Evolutionary conservation across 441 rosid species (phyloP).

Genomic region (Croton setiger): DNA sequence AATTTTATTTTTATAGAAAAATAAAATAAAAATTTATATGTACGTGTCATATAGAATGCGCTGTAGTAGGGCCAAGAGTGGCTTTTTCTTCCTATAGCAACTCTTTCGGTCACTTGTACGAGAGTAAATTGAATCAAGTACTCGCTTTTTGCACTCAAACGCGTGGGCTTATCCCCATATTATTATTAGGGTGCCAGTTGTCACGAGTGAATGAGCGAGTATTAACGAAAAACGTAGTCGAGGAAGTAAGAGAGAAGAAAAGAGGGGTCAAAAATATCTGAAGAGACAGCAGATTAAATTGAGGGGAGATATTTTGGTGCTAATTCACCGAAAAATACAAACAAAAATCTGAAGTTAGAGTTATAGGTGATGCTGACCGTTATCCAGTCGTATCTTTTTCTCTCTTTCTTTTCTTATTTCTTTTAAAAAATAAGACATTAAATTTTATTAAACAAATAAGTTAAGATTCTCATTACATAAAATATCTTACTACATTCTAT

Average conservation of each 20-base stretch:
- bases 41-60: constrained; percentile 5
- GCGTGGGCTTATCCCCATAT: neutral
- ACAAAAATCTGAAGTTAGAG: neutral
- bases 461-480: too few relatives aligned
- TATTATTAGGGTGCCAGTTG: too few relatives aligned
- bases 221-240: neutral
- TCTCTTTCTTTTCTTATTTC: too few relatives aligned
- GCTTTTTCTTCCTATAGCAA: neutral
- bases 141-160: constrained; percentile 3
- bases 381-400: constrained; percentile 11
- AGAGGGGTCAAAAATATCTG: constrained; percentile 25
- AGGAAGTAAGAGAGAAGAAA: neutral
- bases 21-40: neutral
- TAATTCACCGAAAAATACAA: neutral
- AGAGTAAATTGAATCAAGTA: neutral
- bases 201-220: constrained; percentile 10
- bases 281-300: neutral
- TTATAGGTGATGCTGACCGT: constrained; percentile 17
- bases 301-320: constrained; percentile 24
- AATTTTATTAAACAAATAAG: too few relatives aligned
- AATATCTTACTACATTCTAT: too few relatives aligned
- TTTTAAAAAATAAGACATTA: too few relatives aligned
- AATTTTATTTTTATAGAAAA: neutral
- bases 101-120: neutral
- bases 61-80: neutral